Conservation (phyloP, 2,329 filamentous ascomycete genomes). For the Periconia sp. region DNA sequence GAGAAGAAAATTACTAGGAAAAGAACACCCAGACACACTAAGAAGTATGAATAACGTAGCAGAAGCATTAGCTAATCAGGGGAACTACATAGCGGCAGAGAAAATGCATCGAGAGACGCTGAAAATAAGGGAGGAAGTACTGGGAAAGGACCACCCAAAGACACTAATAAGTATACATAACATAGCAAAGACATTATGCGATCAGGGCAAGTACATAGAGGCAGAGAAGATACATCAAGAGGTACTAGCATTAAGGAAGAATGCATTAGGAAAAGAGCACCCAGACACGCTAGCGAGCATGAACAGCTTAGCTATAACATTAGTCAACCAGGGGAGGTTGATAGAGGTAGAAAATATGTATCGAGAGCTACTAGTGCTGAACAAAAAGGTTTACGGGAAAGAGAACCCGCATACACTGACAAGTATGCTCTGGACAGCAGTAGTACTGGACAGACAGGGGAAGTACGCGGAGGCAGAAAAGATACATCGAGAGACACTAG, state of each 20-base stretch:
- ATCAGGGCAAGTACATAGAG: conserved; percentile 6
- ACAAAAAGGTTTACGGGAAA: not conserved
- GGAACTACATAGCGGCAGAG: conserved; percentile 1
- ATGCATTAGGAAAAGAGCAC: conserved; percentile 2
- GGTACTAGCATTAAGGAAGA: conserved; percentile 4
- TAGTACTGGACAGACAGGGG: not conserved
- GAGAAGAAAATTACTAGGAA: conserved; percentile 2
- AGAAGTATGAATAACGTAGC: conserved; percentile 11
- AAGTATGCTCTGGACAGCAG: not conserved
- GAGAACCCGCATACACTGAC: conserved; percentile 1
- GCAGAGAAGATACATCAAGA: conserved; percentile 4
- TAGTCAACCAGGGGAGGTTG: too few species aligned
- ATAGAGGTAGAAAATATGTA: not conserved
- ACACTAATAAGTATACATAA: conserved; percentile 5
- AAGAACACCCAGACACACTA: conserved; percentile 1
- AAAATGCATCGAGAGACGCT: conserved; percentile 1
- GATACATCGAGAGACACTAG: not conserved
- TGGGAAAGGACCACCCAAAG: conserved; percentile 3
- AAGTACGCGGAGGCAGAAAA: conserved; percentile 4
- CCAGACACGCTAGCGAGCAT: not conserved
- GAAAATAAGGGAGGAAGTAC: not conserved
- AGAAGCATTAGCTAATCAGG: not conserved
- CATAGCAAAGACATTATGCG: conserved; percentile 2
- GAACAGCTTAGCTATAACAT: too few species aligned
- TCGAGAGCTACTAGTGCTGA: not conserved